Percentiles rank a stretch among this genome's conserved stretches.
Conservation (phyloP, 208 protist genomes). For the Crithidia expoeki region DNA sequence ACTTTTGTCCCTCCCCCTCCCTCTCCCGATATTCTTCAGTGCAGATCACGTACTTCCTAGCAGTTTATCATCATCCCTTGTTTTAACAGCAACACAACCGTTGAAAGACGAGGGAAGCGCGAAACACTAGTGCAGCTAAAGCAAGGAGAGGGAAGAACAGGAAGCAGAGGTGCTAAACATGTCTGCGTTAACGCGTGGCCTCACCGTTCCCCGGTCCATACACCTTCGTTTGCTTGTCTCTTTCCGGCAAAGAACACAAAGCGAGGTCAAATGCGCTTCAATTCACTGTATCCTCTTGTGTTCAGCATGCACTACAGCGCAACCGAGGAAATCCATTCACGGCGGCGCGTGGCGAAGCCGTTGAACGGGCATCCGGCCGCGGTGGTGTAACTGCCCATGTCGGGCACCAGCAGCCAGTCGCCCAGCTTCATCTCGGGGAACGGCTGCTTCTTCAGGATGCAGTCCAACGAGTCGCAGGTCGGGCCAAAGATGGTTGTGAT, state of each 20-base stretch:
- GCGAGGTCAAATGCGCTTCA: neutral
- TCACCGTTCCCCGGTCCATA: too few species aligned
- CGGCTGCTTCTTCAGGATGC: conserved; percentile 63
- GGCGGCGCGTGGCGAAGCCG: conserved; percentile 68
- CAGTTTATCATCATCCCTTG: too few species aligned
- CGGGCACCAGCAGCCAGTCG: conserved; percentile 78
- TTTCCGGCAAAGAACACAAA: neutral
- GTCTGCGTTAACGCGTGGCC: too few species aligned
- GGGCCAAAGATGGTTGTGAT: conserved; percentile 83
- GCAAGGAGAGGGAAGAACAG: too few species aligned
- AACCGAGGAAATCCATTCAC: conserved; percentile 53
- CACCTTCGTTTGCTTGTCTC: too few species aligned
- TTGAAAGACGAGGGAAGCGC: too few species aligned
- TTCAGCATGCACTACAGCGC: conserved; percentile 14
- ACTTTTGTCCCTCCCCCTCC: too few species aligned
- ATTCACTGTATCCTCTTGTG: neutral
- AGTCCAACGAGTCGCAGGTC: conserved; percentile 87
- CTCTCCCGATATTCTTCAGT: too few species aligned
- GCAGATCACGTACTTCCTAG: too few species aligned
- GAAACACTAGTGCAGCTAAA: too few species aligned
- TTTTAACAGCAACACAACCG: too few species aligned
- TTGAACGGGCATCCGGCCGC: conserved; percentile 83
- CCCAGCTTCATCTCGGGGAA: conserved; percentile 82
- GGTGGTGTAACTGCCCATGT: conserved; percentile 90
- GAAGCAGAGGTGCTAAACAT: too few species aligned